phyloP scores from a whole-genome alignment of 306 rosid genomes.

The Potentilla sterilis region DNA sequence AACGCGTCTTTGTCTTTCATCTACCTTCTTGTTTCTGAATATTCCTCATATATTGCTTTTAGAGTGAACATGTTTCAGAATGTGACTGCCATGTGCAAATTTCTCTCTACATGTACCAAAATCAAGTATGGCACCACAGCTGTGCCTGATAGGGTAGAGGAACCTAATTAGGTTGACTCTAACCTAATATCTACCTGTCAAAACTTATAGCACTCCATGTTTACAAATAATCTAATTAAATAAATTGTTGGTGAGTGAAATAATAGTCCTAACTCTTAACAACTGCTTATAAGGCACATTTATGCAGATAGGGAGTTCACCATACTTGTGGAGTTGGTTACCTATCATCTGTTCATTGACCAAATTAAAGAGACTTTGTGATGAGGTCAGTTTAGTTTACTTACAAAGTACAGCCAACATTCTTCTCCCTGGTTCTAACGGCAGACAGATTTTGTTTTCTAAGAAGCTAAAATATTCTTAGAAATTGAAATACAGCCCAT shows the following conservation, averaged over 20 bases:
- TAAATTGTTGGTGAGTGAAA: not conserved
- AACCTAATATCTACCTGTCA: conserved; percentile 1
- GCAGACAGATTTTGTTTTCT: not conserved
- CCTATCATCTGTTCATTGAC: conserved; percentile 3
- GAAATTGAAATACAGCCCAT: conserved; percentile 45
- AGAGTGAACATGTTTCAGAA: not conserved
- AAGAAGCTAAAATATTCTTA: conserved; percentile 38
- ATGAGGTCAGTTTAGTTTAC: not conserved
- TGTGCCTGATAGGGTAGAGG: conserved; percentile 1
- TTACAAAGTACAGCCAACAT: conserved; percentile 6
- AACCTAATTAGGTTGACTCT: conserved; percentile 8
- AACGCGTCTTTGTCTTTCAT: not conserved
- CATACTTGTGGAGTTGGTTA: conserved; percentile 5
- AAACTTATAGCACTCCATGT: not conserved
- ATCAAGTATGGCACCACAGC: not conserved
- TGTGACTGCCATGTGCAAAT: conserved; percentile 15
- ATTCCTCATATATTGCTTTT: conserved; percentile 1
- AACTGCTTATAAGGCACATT: not conserved
- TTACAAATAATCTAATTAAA: not conserved
- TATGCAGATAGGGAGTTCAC: not conserved
- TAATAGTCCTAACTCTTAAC: not conserved
- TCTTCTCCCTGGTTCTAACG: conserved; percentile 16
- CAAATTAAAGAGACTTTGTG: not conserved
- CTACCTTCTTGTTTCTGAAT: not conserved
- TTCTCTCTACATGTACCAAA: not conserved